These are phyloP conservation scores for Climacium dendroides DNA, from an alignment of 225 moss, liverwort and hornwort species.

Conservation along the genomic window DNA sequence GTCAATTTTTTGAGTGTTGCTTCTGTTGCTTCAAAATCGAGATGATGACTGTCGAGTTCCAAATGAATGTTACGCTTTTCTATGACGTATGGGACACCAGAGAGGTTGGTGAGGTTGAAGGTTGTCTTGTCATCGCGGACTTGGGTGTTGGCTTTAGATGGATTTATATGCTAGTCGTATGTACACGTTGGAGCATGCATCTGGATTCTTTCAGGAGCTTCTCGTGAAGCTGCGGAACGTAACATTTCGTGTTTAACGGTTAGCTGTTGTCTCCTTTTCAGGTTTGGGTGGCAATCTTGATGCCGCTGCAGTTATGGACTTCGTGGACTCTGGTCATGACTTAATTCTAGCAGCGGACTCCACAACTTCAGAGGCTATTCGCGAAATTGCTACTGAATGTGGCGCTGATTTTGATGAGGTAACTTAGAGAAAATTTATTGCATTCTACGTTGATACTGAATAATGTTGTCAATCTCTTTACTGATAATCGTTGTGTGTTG, in stretches of 20 bases:
- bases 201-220: not conserved
- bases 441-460: not conserved
- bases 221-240: not conserved
- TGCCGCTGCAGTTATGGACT: conserved; percentile 61
- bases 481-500: not conserved
- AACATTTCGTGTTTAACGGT: not conserved
- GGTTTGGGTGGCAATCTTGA: conserved; percentile 76
- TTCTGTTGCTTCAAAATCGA: not conserved
- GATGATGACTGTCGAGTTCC: not conserved
- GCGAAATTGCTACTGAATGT: conserved; percentile 92
- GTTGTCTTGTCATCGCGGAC: not conserved
- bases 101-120: not conserved
- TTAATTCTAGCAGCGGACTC: conserved; percentile 79
- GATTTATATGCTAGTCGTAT: not conserved
- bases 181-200: not conserved
- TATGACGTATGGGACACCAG: not conserved
- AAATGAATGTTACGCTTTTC: not conserved
- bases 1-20: not conserved
- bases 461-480: not conserved
- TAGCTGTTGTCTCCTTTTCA: conserved; percentile 1
- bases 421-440: not conserved
- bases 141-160: not conserved
- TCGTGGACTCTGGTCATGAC: conserved; percentile 94
- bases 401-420: conserved; percentile 98
- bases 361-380: conserved; percentile 72